Conservation (phyloP, 208 protist species). For the Borovskyia barvae region DNA sequence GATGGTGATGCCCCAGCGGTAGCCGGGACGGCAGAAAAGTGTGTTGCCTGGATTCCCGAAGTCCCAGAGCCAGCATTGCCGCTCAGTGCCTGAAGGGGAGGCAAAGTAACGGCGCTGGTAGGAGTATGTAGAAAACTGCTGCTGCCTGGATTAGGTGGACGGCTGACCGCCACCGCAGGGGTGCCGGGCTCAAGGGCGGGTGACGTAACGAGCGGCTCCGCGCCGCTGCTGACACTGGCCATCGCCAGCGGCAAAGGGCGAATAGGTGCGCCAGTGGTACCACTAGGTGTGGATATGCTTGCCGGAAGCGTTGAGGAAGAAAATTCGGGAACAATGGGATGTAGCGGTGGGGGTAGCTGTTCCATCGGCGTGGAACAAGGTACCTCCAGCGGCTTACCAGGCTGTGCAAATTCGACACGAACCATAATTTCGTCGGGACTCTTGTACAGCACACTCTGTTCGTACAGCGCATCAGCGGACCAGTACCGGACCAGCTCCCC, state of each 20-base stretch:
- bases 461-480: conserved; percentile 35
- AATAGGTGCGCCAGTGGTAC: background rate
- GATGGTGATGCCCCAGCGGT: conserved; percentile 5
- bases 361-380: background rate
- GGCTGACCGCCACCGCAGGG: conserved; percentile 11
- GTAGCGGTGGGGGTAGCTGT: conserved; percentile 16
- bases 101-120: background rate
- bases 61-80: background rate
- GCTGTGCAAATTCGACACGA: conserved; percentile 42
- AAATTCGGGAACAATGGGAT: conserved; percentile 7
- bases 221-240: background rate
- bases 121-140: background rate
- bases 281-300: background rate
- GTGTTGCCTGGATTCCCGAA: too few relatives aligned
- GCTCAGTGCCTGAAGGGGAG: background rate
- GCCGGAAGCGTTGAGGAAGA: conserved; percentile 6
- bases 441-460: conserved; percentile 45
- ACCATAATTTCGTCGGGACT: conserved; percentile 56
- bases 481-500: conserved; percentile 72
- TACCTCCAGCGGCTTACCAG: conserved; percentile 23
- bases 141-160: background rate
- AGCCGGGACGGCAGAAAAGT: background rate
- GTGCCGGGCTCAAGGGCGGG: conserved; percentile 21
- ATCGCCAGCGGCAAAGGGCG: background rate
- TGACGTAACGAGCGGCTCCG: conserved; percentile 17